Conservation (phyloP, 805 yeast genomes). For the Yarrowia sp. region DNA sequence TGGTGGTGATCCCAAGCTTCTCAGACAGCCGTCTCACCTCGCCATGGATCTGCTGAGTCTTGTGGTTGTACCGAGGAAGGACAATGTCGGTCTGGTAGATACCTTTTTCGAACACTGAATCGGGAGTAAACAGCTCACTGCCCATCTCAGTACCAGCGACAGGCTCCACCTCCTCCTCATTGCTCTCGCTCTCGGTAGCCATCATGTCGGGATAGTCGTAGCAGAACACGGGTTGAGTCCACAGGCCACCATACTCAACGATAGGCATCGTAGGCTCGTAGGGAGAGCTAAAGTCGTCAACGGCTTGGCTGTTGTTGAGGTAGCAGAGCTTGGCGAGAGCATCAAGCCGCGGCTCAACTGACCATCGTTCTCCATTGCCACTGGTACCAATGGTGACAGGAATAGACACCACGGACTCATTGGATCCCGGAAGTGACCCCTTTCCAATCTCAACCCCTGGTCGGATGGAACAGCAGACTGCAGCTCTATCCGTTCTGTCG, state of each 20-base stretch:
- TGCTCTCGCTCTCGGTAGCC: slow-evolving; percentile 2
- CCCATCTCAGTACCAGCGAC: not conserved
- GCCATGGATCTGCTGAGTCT: slow-evolving; percentile 16
- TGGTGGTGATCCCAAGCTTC: slow-evolving; percentile 3
- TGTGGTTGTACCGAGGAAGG: slow-evolving; percentile 14
- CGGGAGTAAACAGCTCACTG: not conserved
- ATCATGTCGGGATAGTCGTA: slow-evolving; percentile 8
- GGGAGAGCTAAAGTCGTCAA: not conserved
- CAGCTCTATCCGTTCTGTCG: not conserved
- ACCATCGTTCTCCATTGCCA: not conserved
- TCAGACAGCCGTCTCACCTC: slow-evolving; percentile 25
- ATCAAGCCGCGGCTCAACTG: slow-evolving; percentile 21
- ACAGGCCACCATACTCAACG: slow-evolving; percentile 25
- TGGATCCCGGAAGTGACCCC: slow-evolving; percentile 6
- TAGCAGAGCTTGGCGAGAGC: slow-evolving; percentile 24
- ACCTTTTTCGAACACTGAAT: not conserved
- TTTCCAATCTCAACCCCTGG: not conserved
- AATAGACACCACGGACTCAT: slow-evolving; percentile 12
- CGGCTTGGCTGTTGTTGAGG: slow-evolving; percentile 1
- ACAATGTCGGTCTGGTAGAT: slow-evolving; percentile 20
- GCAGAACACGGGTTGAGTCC: slow-evolving; percentile 9
- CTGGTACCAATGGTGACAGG: slow-evolving; percentile 5
- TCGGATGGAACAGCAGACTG: slow-evolving; percentile 8
- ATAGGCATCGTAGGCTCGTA: slow-evolving; percentile 13
- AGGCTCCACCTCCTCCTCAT: not conserved